A percentile compares a stretch with the other conserved stretches of the same genome.
phyloP scores from a whole-genome alignment of 2,329 filamentous ascomycete genomes.

The Rutstroemia sp. region DNA sequence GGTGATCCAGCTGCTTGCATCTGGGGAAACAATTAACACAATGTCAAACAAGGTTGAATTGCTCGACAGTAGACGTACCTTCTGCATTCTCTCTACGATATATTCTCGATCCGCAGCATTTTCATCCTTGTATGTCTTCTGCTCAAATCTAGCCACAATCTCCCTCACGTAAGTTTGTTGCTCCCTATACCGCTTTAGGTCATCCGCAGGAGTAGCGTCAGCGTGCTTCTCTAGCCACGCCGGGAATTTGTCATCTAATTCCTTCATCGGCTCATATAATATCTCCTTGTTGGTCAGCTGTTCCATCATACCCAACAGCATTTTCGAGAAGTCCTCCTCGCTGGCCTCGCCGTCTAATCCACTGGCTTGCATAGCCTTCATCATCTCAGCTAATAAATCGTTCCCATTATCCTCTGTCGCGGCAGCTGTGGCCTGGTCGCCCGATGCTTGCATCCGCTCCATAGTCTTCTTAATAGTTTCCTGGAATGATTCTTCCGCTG shows the following conservation, averaged over 20 bases:
- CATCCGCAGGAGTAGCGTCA: conserved; percentile 56
- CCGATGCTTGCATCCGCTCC: conserved; percentile 90
- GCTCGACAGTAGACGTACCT: conserved; percentile 49
- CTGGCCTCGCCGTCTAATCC: conserved; percentile 47
- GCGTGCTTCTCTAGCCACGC: conserved; percentile 78
- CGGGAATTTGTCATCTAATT: conserved; percentile 87
- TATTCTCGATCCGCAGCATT: conserved; percentile 79
- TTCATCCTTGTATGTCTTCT: conserved; percentile 70
- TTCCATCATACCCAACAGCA: conserved; percentile 98
- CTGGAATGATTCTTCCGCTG: conserved; percentile 65
- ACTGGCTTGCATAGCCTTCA: conserved; percentile 75
- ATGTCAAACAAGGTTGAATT: conserved; percentile 2
- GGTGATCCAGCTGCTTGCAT: conserved; percentile 96
- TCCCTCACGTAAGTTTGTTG: conserved; percentile 75
- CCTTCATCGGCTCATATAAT: conserved; percentile 97
- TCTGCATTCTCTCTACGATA: conserved; percentile 96
- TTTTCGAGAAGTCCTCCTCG: conserved; percentile 87
- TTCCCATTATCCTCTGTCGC: conserved; percentile 62
- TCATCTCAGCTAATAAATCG: conserved; percentile 83
- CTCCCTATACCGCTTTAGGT: conserved; percentile 71
- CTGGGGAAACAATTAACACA: conserved; percentile 39
- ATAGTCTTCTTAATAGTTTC: conserved; percentile 91
- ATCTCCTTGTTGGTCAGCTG: conserved; percentile 98
- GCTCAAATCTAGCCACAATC: conserved; percentile 86
- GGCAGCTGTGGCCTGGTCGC: conserved; percentile 72